Base-by-base conservation (phyloP, 225 moss, liverwort and hornwort species). In the Antitrichia curtipendula region DNA sequence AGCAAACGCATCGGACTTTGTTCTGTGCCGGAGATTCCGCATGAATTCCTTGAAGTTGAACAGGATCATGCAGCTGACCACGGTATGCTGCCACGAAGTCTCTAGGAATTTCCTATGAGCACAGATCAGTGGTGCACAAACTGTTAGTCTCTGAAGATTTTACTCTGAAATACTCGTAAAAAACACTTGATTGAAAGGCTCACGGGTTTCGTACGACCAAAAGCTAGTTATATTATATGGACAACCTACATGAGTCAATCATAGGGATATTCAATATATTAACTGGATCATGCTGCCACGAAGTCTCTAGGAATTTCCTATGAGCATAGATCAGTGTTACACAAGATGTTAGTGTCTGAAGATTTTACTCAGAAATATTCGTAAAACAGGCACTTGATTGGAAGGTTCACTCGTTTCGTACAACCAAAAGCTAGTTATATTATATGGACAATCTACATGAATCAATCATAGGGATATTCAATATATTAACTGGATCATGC, bases 21-120 rank as follows among this genome's bases (percentile, higher is more conserved):
- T 58, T 52, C 47, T 54, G 78, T 20, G 36, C 64, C 66, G 91
- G 78, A 65, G 83, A 88, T 18, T 79, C 63, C 43, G 83, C 88
- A 43, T 53, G 80, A 53, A 86, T 86, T 65, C 91, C 91, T 79
- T 91, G 91, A 21, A 91, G 73, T 74, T 88, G 88, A 53, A 91
- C 63, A 41, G 57, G 43, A 40, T 80, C 91, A 31, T 59, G 86
- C 79, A 91, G 79, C 47, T 45, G 78, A 18, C 74, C 58, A 13
- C 86, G 64, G 79, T 91, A 27, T 36, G 45, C 72, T 83, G 49
- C 57, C 72, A 73, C 65, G 36, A 91, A 91, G 65, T 43, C 36
- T 45, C 52, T 86, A 2, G 88, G 91, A 66, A 91, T 79, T 83
- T 91, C 91, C 91, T 91, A 6, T 7, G 28, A 28, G 38, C n/a